These are phyloP conservation scores for Crithidia brevicula DNA, from an alignment of 208 protist species.

Conservation along the genomic window DNA sequence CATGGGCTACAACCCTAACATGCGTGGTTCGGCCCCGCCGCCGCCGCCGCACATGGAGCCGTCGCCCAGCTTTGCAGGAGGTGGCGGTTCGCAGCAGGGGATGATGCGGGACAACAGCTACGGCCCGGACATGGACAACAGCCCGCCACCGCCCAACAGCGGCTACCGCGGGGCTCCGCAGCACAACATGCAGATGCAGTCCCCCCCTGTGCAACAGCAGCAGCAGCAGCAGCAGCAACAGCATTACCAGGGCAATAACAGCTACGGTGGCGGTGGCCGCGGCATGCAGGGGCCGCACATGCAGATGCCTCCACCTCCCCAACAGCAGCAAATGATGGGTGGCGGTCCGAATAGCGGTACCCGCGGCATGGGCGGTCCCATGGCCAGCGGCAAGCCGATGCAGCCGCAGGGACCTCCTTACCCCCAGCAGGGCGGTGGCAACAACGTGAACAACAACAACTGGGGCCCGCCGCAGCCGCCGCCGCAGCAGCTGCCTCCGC, in stretches of 20 bases:
- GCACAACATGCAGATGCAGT: constrained; percentile 55
- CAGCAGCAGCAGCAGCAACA: constrained; percentile 42
- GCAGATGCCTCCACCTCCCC: constrained; percentile 17
- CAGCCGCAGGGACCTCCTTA: constrained; percentile 20
- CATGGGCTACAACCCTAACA: constrained; percentile 28
- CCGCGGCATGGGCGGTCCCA: constrained; percentile 32
- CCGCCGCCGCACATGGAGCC: constrained; percentile 49
- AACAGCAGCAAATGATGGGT: constrained; percentile 28
- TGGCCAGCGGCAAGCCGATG: constrained; percentile 27
- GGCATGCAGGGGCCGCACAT: constrained; percentile 32
- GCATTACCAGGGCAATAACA: constrained; percentile 34
- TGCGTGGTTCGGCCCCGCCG: constrained; percentile 34
- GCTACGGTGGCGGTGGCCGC: constrained; percentile 25
- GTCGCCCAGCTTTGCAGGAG: constrained; percentile 34
- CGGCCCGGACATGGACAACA: constrained; percentile 31
- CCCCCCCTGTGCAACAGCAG: constrained; percentile 34
- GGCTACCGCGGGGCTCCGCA: constrained; percentile 30
- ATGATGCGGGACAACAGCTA: constrained; percentile 38
- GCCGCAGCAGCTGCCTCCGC: constrained; percentile 26
- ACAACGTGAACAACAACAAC: constrained; percentile 21
- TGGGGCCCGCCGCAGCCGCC: constrained; percentile 29
- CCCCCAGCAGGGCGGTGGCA: constrained; percentile 3
- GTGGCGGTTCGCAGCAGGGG: constrained; percentile 21
- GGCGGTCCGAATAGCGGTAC: constrained; percentile 19
- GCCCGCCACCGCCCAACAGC: constrained; percentile 37